Percentiles rank a stretch among this genome's conserved stretches.
Evolutionary conservation across 2,329 filamentous ascomycete species (phyloP).

Genomic region (Esteya vermicola): DNA sequence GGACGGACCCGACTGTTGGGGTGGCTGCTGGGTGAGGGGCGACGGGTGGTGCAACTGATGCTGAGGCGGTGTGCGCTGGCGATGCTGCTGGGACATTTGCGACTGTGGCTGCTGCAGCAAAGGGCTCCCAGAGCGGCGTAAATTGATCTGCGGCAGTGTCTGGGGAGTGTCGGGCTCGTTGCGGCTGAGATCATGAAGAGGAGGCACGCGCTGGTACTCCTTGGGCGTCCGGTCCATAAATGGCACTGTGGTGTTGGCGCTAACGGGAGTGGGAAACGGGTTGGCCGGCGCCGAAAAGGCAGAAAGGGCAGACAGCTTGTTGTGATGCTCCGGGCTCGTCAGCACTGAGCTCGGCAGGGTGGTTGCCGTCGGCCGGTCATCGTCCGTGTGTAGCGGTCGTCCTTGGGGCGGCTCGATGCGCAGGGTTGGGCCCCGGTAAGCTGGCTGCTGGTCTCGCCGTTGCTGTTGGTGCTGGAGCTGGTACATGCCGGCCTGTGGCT

Average conservation of each 20-base stretch:
- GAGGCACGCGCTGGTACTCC: conserved; percentile 43
- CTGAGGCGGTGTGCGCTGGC: conserved; percentile 20
- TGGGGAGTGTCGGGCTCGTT: conserved; percentile 36
- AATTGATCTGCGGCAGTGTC: conserved; percentile 41
- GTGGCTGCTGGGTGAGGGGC: conserved; percentile 4
- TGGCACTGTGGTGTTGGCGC: conserved; percentile 27
- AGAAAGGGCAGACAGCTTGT: conserved; percentile 43
- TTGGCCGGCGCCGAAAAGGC: conserved; percentile 34
- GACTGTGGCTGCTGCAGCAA: conserved; percentile 35
- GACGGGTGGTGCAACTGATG: conserved; percentile 1
- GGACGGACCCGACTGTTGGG: too few relatives aligned
- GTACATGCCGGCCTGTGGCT: conserved; percentile 15
- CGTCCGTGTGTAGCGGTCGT: conserved; percentile 38
- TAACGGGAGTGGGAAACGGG: conserved; percentile 48
- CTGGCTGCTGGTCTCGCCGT: conserved; percentile 43
- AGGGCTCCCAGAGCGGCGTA: conserved; percentile 29
- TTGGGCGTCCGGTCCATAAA: conserved; percentile 37
- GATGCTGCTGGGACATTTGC: too few relatives aligned
- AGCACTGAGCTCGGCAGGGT: conserved; percentile 44
- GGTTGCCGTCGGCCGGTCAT: conserved; percentile 44
- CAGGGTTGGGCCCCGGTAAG: conserved; percentile 46
- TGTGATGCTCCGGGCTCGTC: conserved; percentile 38
- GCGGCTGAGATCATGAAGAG: conserved; percentile 43
- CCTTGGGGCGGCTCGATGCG: conserved; percentile 50
- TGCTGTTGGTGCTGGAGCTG: conserved; percentile 10